Conservation (phyloP, 1,284 basidiomycete species). For the Wallemia mellicola region DNA sequence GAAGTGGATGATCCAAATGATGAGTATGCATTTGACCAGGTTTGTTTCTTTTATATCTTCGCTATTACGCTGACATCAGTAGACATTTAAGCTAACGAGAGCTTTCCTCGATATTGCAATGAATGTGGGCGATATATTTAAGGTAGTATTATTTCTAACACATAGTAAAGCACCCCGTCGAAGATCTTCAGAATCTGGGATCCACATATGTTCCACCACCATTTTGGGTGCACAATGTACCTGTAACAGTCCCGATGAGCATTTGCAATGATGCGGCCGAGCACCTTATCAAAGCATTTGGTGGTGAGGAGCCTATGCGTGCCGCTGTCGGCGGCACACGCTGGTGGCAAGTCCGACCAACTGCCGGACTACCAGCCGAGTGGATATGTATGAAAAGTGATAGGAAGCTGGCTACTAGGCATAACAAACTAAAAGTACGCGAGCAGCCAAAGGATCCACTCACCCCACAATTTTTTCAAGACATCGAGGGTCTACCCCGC, state of each 20-base stretch:
- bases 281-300: conserved; percentile 46
- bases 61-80: not conserved
- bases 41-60: not conserved
- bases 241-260: conserved; percentile 28
- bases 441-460: not conserved
- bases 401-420: conserved; percentile 10
- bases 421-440: conserved; percentile 1
- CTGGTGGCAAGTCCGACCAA: conserved; percentile 86
- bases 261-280: conserved; percentile 50
- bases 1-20: not conserved
- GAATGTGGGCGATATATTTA: not conserved
- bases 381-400: conserved; percentile 43
- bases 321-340: conserved; percentile 59
- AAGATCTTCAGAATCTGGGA: conserved; percentile 22
- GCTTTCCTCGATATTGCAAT: not conserved
- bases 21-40: not conserved
- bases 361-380: conserved; percentile 45
- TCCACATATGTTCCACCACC: conserved; percentile 62
- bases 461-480: conserved; percentile 22
- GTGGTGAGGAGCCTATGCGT: conserved; percentile 43
- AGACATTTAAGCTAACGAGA: not conserved
- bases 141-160: not conserved
- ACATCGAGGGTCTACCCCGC: conserved; percentile 7
- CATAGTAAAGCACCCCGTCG: not conserved
- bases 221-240: conserved; percentile 55